Evolutionary conservation across 768 basidiomycete genomes (phyloP).

Genomic region (Podaxis sp.): DNA sequence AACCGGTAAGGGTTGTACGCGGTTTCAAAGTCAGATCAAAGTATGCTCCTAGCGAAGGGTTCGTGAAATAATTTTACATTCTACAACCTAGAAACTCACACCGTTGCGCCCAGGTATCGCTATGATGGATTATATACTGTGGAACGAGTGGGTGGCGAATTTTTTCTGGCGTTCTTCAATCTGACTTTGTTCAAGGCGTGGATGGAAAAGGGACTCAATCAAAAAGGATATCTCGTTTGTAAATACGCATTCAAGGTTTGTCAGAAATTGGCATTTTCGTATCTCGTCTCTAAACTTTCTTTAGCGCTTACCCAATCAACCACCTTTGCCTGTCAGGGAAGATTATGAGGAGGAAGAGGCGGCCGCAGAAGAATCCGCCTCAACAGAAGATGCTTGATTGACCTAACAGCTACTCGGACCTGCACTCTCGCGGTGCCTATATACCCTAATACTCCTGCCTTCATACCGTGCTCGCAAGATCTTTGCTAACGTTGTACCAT

Average conservation of each 20-base stretch:
- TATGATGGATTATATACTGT: slow-evolving; percentile 89
- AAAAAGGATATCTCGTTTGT: slow-evolving; percentile 75
- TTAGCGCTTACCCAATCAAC: slow-evolving; percentile 58
- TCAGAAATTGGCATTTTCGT: background rate
- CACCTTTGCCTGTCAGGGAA: slow-evolving; percentile 42
- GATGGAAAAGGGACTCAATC: slow-evolving; percentile 70
- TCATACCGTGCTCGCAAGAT: background rate
- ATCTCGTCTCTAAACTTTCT: background rate
- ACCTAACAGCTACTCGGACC: background rate
- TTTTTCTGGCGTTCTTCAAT: background rate
- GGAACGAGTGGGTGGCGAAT: slow-evolving; percentile 50
- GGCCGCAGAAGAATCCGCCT: background rate
- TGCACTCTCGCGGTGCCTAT: background rate
- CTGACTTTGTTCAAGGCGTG: slow-evolving; percentile 50
- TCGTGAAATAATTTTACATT: slow-evolving; percentile 13
- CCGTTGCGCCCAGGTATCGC: slow-evolving; percentile 56
- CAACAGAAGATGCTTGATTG: background rate
- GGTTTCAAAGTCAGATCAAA: slow-evolving; percentile 74
- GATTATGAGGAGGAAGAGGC: slow-evolving; percentile 18
- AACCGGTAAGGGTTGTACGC: slow-evolving; percentile 84
- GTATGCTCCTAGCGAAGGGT: slow-evolving; percentile 84
- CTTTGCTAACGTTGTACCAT: background rate
- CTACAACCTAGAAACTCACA: background rate
- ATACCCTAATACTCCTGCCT: background rate
- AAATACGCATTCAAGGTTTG: slow-evolving; percentile 81